Base-by-base conservation (phyloP, 371 early-diverging fungal species). In the Nematocida sp. region DNA sequence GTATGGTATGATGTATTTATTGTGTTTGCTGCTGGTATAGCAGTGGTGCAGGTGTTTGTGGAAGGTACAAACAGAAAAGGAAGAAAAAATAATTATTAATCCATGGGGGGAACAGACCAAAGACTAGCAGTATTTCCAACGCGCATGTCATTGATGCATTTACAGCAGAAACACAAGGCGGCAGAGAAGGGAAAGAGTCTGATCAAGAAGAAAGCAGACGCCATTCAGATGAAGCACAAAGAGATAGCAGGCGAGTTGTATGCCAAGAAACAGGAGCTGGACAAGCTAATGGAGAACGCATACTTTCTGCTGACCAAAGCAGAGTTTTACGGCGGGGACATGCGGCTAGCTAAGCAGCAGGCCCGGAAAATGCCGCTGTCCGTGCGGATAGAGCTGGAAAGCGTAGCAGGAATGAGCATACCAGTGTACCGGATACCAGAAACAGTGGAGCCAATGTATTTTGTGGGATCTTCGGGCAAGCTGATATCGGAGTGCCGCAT, bases 161-260 rank as follows among this genome's bases (percentile, higher is more conserved):
- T 95, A 88, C 94, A 95, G 86, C 85, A 86, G 32, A 89, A 91
- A 76, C 85, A 95, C 38, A 95, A 95, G 85, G 95, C 94, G 15
- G 97, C 96, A 19, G 91, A 94, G 79, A 96, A 91, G 5, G 99
- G 99, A 29, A 94, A 96, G 82, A 90, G 90, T 19, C 88, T 99
- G 57, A 63, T 85, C 17, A 82, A 85, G 54, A 40, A 78, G 52
- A 85, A 82, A 60, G 78, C 91, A 65, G 99, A 97, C 84, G 97
- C 99, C 0, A 84, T 99, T 53, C 91, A 95, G 9, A 88, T 90
- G 53, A 89, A 94, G 53, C 95, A 95, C 85, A 85, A 94, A 65
- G 88, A 88, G 23, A 93, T 97, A 74, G 88, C 94, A 32, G 87
- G 88, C 75, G 90, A 93, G 83, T 93, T 95, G 81, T 90, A 91